These are phyloP conservation scores for Aureobasidium zeae DNA, from an alignment of 2,329 filamentous ascomycete genomes.

Conservation along the genomic window DNA sequence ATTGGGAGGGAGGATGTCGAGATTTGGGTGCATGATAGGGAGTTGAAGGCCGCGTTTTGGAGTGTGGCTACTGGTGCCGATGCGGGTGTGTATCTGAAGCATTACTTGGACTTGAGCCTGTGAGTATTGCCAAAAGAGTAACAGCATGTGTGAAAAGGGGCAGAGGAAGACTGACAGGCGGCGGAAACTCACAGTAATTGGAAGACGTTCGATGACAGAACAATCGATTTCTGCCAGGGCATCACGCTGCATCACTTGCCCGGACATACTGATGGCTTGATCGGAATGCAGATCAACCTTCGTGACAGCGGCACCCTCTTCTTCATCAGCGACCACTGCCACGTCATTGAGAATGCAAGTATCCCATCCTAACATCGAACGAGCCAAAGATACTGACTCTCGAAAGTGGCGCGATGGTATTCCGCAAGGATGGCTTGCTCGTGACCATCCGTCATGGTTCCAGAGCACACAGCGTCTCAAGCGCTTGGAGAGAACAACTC, in stretches of 20 bases:
- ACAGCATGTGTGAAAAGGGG: too few relatives aligned
- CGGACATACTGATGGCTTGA: constrained; percentile 29
- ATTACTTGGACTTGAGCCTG: constrained; percentile 28
- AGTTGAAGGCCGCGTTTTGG: constrained; percentile 28
- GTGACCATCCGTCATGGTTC: constrained; percentile 30
- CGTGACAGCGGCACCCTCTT: constrained; percentile 27
- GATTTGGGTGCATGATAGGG: constrained; percentile 29
- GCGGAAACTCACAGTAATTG: constrained; percentile 22
- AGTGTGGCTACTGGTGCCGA: constrained; percentile 29
- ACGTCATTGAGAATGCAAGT: constrained; percentile 30
- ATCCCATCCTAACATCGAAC: not conserved
- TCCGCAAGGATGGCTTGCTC: constrained; percentile 30
- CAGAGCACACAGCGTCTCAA: constrained; percentile 28
- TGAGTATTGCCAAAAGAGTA: too few relatives aligned
- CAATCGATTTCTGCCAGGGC: constrained; percentile 29
- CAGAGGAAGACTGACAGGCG: too few relatives aligned
- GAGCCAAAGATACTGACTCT: constrained; percentile 15
- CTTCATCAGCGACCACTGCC: constrained; percentile 30
- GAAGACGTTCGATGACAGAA: constrained; percentile 30
- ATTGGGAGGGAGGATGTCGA: constrained; percentile 28
- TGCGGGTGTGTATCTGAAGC: constrained; percentile 28
- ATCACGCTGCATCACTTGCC: constrained; percentile 31
- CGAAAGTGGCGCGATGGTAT: constrained; percentile 29
- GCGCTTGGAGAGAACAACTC: constrained; percentile 25
- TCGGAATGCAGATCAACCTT: constrained; percentile 31